phyloP scores from a whole-genome alignment of 1,139 yeast species.

The Candida glucosophila region DNA sequence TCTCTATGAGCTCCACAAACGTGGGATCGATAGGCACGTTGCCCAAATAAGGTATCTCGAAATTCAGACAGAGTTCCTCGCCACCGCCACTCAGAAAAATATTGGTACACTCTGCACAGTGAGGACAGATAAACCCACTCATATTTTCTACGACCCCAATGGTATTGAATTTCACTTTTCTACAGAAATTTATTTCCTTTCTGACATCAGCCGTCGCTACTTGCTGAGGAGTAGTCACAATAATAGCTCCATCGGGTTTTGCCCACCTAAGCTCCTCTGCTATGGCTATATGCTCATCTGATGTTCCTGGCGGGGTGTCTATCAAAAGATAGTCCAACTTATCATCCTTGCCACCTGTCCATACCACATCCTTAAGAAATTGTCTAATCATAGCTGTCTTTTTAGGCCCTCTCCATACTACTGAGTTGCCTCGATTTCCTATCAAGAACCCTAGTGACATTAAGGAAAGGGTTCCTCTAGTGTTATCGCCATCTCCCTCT shows the following conservation, averaged over 20 bases:
- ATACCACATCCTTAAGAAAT: conserved; percentile 79
- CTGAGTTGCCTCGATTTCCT: conserved; percentile 77
- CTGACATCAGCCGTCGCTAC: conserved; percentile 50
- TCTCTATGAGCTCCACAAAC: conserved; percentile 79
- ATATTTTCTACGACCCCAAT: conserved; percentile 39
- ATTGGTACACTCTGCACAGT: conserved; percentile 85
- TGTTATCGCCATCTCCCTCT: conserved; percentile 20
- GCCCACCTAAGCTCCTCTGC: conserved; percentile 77
- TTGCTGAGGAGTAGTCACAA: conserved; percentile 42
- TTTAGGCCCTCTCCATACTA: conserved; percentile 98
- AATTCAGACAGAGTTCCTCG: conserved; percentile 49
- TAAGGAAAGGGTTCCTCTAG: conserved; percentile 38
- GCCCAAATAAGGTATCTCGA: conserved; percentile 65
- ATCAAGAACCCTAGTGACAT: conserved; percentile 91
- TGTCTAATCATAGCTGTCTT: conserved; percentile 97
- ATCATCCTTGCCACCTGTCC: conserved; percentile 39
- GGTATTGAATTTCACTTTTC: conserved; percentile 33
- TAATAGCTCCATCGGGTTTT: conserved; percentile 37
- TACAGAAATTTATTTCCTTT: conserved; percentile 41
- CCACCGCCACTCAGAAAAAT: conserved; percentile 97
- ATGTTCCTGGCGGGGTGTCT: conserved; percentile 98
- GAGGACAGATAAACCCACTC: conserved; percentile 52
- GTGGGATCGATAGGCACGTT: conserved; percentile 88
- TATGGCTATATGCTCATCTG: conserved; percentile 95
- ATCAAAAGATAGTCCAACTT: conserved; percentile 72